Conservation (phyloP, 257 asterid genomes). For the Ajuga chamaepitys region DNA sequence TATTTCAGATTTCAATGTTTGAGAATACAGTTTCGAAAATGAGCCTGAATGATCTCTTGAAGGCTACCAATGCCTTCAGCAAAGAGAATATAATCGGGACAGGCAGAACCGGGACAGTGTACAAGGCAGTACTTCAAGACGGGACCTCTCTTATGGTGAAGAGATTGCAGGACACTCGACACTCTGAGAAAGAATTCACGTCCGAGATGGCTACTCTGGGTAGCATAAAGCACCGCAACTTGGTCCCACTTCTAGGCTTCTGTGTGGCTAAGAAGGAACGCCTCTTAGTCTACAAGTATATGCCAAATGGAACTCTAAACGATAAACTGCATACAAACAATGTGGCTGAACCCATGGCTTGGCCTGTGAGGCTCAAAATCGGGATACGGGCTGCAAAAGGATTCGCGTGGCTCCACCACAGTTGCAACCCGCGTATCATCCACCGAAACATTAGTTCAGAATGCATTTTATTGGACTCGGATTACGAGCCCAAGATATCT, state of each 20-base stretch:
- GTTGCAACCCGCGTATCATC: slow-evolving; percentile 49
- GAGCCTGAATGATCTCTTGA: slow-evolving; percentile 47
- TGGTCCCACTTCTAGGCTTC: slow-evolving; percentile 58
- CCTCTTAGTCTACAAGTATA: slow-evolving; percentile 41
- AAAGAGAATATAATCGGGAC: slow-evolving; percentile 44
- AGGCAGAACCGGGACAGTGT: slow-evolving; percentile 52
- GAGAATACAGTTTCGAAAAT: slow-evolving; percentile 45
- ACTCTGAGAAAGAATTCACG: slow-evolving; percentile 40
- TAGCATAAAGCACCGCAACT: slow-evolving; percentile 33
- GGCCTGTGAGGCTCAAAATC: slow-evolving; percentile 47
- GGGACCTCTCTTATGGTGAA: slow-evolving; percentile 48
- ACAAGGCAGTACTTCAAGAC: slow-evolving; percentile 46
- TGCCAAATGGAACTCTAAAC: slow-evolving; percentile 46
- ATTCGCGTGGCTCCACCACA: slow-evolving; percentile 62
- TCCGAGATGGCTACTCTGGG: slow-evolving; percentile 46
- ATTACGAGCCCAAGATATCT: slow-evolving; percentile 49
- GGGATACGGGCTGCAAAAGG: slow-evolving; percentile 46
- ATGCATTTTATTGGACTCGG: slow-evolving; percentile 38
- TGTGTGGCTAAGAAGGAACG: slow-evolving; percentile 44
- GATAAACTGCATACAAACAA: slow-evolving; percentile 29
- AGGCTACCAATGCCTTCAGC: slow-evolving; percentile 50
- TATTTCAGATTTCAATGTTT: slow-evolving; percentile 52
- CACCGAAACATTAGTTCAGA: slow-evolving; percentile 57
- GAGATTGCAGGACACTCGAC: slow-evolving; percentile 46
- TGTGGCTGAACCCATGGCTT: slow-evolving; percentile 24